Evolutionary conservation across 805 yeast genomes (phyloP).

Genomic region (Scheffersomyces spartinae): DNA sequence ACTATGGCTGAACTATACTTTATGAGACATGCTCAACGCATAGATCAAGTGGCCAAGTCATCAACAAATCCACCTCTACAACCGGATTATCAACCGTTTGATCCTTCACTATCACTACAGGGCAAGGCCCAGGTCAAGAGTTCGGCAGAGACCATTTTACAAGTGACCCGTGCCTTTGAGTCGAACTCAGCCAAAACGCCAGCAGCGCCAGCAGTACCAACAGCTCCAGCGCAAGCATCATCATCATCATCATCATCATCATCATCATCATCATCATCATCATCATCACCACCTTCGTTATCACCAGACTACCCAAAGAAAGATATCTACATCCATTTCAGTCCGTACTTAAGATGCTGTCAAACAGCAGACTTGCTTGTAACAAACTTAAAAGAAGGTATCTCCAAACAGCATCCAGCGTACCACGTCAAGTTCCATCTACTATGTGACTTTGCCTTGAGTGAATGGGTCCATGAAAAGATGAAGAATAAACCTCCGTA

Average conservation of each 20-base stretch:
- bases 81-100: slow-evolving; percentile 19
- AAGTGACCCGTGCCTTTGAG: slow-evolving; percentile 12
- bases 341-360: slow-evolving; percentile 32
- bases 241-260: too few species aligned
- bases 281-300: too few species aligned
- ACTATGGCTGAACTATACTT: background rate
- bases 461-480: slow-evolving; percentile 35
- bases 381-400: slow-evolving; percentile 13
- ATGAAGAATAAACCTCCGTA: slow-evolving; percentile 32
- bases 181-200: too few species aligned
- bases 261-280: too few species aligned
- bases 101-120: slow-evolving; percentile 22
- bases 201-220: slow-evolving; percentile 4
- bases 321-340: slow-evolving; percentile 27
- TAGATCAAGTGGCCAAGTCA: too few species aligned
- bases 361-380: slow-evolving; percentile 31
- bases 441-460: slow-evolving; percentile 32
- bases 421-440: slow-evolving; percentile 25
- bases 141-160: slow-evolving; percentile 18
- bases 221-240: too few species aligned
- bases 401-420: slow-evolving; percentile 14
- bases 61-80: too few species aligned
- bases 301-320: slow-evolving; percentile 11
- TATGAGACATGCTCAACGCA: background rate
- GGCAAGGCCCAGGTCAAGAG: slow-evolving; percentile 16